Conservation (phyloP, 2,329 filamentous ascomycete genomes). For the Knoxdaviesia proteae region DNA sequence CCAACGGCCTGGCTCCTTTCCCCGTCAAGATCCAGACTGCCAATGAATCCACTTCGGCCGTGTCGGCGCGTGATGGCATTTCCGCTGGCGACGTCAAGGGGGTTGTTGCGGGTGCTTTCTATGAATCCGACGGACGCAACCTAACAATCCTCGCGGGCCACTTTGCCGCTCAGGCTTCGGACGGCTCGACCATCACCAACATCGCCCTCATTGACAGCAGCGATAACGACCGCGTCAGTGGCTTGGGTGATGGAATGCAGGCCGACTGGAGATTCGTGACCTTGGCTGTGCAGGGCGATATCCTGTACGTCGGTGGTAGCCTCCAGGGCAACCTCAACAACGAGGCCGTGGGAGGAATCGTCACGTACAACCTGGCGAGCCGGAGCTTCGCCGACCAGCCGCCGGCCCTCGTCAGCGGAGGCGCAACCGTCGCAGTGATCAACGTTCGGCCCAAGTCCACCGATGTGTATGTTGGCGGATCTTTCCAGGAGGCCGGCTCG, state of each 20-base stretch:
- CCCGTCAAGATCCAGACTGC: constrained; percentile 31
- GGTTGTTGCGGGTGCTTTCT: constrained; percentile 62
- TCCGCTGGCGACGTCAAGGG: constrained; percentile 26
- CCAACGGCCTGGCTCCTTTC: constrained; percentile 30
- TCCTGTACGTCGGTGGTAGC: constrained; percentile 64
- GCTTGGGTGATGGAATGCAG: constrained; percentile 45
- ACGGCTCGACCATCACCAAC: constrained; percentile 58
- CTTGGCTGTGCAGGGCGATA: constrained; percentile 43
- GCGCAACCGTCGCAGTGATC: constrained; percentile 58
- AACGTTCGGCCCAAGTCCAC: constrained; percentile 45
- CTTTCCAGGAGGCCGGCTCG: constrained; percentile 64
- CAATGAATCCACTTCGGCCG: constrained; percentile 14
- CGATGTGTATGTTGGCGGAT: constrained; percentile 71
- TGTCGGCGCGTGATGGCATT: constrained; percentile 25
- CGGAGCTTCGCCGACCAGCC: constrained; percentile 51
- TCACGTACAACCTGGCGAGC: constrained; percentile 56
- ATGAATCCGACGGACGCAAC: constrained; percentile 48
- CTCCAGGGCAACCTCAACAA: constrained; percentile 50
- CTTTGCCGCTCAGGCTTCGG: constrained; percentile 49
- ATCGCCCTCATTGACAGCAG: constrained; percentile 63
- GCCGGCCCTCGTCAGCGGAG: constrained; percentile 47
- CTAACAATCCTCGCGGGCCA: constrained; percentile 76
- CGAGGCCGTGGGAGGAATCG: constrained; percentile 45
- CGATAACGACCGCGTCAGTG: constrained; percentile 43
- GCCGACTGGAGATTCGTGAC: constrained; percentile 55